These are phyloP conservation scores for Truncatella angustata DNA, from an alignment of 2,329 filamentous ascomycete species.

Conservation along the genomic window DNA sequence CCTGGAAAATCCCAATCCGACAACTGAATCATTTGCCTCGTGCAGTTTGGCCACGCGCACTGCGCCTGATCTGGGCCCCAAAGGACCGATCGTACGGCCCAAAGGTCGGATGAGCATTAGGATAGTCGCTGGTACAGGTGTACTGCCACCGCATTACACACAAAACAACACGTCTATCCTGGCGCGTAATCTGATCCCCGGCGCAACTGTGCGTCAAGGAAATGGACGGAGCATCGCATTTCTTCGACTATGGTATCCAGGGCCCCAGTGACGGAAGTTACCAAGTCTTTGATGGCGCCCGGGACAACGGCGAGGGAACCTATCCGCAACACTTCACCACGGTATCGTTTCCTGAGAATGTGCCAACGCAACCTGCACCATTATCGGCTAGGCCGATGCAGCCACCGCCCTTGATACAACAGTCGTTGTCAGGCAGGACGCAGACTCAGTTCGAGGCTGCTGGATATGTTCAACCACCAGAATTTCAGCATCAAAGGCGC, in stretches of 20 bases:
- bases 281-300: slow-evolving; percentile 18
- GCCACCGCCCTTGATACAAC: neutral
- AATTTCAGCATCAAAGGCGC: slow-evolving; percentile 5
- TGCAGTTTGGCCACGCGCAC: neutral
- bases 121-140: neutral
- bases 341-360: slow-evolving; percentile 13
- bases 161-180: neutral
- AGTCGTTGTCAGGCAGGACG: neutral
- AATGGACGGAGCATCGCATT: slow-evolving; percentile 23
- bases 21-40: neutral
- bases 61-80: neutral
- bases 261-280: slow-evolving; percentile 19
- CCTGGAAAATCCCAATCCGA: neutral
- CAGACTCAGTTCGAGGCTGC: neutral
- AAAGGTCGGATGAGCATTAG: neutral
- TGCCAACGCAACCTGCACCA: slow-evolving; percentile 1
- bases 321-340: slow-evolving; percentile 14
- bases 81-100: neutral
- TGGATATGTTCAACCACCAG: slow-evolving; percentile 5
- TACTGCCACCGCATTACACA: neutral
- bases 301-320: slow-evolving; percentile 10
- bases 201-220: slow-evolving; percentile 4
- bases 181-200: neutral
- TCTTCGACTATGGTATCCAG: slow-evolving; percentile 19
- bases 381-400: neutral